phyloP scores from a whole-genome alignment of 257 asterid genomes.

The Gentiana macrophylla region DNA sequence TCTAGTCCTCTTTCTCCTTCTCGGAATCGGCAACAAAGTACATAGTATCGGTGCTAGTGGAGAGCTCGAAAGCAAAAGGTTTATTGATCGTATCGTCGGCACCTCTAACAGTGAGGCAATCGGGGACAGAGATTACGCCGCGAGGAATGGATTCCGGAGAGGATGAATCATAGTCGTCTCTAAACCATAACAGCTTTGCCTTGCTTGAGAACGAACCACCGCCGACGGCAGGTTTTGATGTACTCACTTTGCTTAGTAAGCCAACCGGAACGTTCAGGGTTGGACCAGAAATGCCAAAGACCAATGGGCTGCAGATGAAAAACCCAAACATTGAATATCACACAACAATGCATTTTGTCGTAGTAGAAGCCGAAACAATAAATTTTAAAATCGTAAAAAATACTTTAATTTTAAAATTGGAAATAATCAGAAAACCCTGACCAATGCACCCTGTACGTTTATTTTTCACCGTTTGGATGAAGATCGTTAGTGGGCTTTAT shows the following conservation, averaged over 20 bases:
- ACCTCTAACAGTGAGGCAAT: conserved; percentile 84
- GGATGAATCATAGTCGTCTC: conserved; percentile 38
- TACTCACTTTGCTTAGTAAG: conserved; percentile 87
- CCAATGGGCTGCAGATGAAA: too few species aligned
- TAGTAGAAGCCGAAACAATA: too few species aligned
- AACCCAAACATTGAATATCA: too few species aligned
- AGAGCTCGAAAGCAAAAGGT: conserved; percentile 69
- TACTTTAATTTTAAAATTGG: too few species aligned
- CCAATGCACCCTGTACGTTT: too few species aligned
- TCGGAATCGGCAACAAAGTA: conserved; percentile 81
- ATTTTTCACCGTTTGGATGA: too few species aligned
- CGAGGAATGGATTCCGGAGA: conserved; percentile 60
- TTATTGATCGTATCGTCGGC: conserved; percentile 82
- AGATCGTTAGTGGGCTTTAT: too few species aligned
- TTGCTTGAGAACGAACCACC: conserved; percentile 89
- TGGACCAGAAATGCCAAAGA: conserved; percentile 84
- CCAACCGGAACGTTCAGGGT: conserved; percentile 91
- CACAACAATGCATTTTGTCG: too few species aligned
- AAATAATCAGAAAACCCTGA: too few species aligned
- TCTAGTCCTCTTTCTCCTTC: conserved; percentile 96
- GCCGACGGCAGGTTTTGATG: conserved; percentile 97
- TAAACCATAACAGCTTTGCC: conserved; percentile 93
- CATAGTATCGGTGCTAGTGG: conserved; percentile 70
- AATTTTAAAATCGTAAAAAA: too few species aligned
- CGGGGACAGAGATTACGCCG: conserved; percentile 66